Evolutionary conservation across 768 basidiomycete genomes (phyloP).

Genomic region (Gelatoporia subvermispora): DNA sequence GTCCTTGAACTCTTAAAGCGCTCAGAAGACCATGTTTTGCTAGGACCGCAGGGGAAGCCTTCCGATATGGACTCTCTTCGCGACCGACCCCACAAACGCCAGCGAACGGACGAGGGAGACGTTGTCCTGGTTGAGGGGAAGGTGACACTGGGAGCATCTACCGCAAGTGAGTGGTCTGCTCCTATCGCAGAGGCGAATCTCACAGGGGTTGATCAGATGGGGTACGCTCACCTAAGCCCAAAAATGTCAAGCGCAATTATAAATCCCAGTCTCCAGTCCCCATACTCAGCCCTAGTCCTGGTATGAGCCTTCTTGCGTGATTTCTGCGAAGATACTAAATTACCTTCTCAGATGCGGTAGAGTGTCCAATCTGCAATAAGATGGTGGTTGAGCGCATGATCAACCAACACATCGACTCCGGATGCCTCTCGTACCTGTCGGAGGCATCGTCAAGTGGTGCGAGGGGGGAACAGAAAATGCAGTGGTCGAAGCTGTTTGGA

Average conservation of each 20-base stretch:
- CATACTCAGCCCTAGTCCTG: no score
- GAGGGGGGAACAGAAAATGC: constrained; percentile 34
- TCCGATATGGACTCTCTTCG: no score
- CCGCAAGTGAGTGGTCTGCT: neutral
- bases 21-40: constrained; percentile 1
- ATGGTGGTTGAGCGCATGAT: constrained; percentile 43
- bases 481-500: constrained; percentile 20
- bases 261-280: no score
- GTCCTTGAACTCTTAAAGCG: constrained; percentile 9
- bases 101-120: no score
- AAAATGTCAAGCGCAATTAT: no score
- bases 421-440: constrained; percentile 37
- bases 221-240: no score
- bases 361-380: constrained; percentile 60
- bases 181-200: neutral
- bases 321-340: neutral
- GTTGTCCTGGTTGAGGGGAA: no score
- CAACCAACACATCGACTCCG: constrained; percentile 63
- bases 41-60: no score
- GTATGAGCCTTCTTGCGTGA: neutral
- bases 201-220: no score
- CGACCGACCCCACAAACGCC: no score
- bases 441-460: constrained; percentile 9
- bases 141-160: neutral
- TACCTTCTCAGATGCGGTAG: constrained; percentile 25